These are phyloP conservation scores for Silybum marianum DNA, from an alignment of 129 eudicot species.

Conservation along the genomic window DNA sequence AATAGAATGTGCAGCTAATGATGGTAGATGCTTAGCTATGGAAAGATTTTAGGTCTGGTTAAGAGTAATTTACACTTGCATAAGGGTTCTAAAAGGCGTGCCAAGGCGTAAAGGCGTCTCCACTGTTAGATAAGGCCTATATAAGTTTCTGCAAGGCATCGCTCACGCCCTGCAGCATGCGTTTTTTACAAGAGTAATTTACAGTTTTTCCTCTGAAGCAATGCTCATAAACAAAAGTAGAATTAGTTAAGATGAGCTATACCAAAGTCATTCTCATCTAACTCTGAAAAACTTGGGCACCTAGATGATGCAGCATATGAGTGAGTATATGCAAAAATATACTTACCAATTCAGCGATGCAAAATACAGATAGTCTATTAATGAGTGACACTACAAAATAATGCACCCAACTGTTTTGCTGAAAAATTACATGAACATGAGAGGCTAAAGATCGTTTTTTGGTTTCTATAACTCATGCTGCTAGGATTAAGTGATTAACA, in stretches of 20 bases:
- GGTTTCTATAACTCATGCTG: constrained; percentile 1
- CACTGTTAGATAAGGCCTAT: too few species aligned
- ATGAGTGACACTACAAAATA: constrained; percentile 7
- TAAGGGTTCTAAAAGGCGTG: too few species aligned
- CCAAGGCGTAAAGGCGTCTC: too few species aligned
- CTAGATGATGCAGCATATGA: not conserved
- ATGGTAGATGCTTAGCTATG: constrained; percentile 1
- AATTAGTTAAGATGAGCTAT: not conserved
- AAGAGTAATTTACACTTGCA: not conserved
- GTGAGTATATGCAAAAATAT: not conserved
- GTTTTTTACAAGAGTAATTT: too few species aligned
- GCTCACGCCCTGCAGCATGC: too few species aligned
- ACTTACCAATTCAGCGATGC: constrained; percentile 12
- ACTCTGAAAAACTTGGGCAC: not conserved
- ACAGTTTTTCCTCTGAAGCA: not conserved
- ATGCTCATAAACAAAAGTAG: not conserved
- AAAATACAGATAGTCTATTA: not conserved
- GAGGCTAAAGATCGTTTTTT: not conserved
- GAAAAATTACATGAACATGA: not conserved
- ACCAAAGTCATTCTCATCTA: constrained; percentile 12
- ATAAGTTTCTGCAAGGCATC: too few species aligned
- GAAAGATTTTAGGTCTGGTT: not conserved
- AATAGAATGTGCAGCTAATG: not conserved
- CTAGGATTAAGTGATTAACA: constrained; percentile 10
- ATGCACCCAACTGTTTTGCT: not conserved